These are phyloP conservation scores for Penicillium riverlandense DNA, from an alignment of 495 filamentous ascomycete species.

Conservation along the genomic window DNA sequence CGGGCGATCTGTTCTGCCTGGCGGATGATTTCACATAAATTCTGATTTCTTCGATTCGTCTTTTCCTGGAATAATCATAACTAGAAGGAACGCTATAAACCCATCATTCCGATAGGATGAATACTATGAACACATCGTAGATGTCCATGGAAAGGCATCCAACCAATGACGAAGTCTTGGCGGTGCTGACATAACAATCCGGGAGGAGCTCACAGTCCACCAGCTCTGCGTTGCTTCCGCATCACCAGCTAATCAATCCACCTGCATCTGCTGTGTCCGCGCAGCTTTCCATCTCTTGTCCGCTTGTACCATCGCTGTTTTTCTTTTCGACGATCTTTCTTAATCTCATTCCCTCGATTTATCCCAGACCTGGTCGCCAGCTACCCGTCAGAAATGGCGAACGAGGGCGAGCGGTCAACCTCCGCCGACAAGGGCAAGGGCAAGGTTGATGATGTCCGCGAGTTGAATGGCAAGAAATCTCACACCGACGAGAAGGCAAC, in stretches of 20 bases:
- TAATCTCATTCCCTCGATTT: slow-evolving; percentile 2
- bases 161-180: slow-evolving; percentile 24
- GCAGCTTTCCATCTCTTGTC: background rate
- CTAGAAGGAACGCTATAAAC: too few relatives aligned
- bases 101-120: too few relatives aligned
- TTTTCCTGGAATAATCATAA: too few relatives aligned
- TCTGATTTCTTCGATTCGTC: too few relatives aligned
- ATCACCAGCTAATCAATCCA: slow-evolving; percentile 37
- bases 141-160: background rate
- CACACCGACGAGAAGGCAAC: slow-evolving; percentile 63
- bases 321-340: background rate
- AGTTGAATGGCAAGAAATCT: slow-evolving; percentile 52
- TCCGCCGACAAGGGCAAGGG: slow-evolving; percentile 91
- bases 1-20: slow-evolving; percentile 28
- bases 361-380: slow-evolving; percentile 24
- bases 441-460: slow-evolving; percentile 64
- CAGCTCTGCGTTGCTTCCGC: slow-evolving; percentile 32
- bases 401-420: slow-evolving; percentile 82
- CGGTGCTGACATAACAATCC: background rate
- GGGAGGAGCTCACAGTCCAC: slow-evolving; percentile 14
- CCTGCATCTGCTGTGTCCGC: slow-evolving; percentile 18
- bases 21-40: background rate
- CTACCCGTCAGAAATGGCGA: slow-evolving; percentile 62
- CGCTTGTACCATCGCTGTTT: background rate
- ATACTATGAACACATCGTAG: too few relatives aligned